phyloP scores from a whole-genome alignment of 2,329 filamentous ascomycete genomes.

The Davidsoniella australis region DNA sequence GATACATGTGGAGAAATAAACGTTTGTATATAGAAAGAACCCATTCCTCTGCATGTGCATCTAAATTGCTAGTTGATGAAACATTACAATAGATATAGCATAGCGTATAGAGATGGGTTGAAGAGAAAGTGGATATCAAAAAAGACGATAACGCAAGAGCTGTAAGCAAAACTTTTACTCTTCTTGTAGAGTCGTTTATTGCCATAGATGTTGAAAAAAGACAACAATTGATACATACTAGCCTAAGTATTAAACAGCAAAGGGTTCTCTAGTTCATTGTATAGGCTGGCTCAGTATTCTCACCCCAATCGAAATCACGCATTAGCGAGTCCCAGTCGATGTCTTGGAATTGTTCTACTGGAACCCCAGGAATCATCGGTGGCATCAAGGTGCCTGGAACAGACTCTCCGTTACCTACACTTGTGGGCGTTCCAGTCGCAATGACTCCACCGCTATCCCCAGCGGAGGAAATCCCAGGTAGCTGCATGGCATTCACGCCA shows the following conservation, averaged over 20 bases:
- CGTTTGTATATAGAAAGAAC: too few relatives aligned
- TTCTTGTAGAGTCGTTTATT: background rate
- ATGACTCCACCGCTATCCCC: too few relatives aligned
- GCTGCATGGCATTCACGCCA: background rate
- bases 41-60: too few relatives aligned
- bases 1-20: too few relatives aligned
- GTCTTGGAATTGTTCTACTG: conserved; percentile 24
- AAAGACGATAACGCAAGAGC: too few relatives aligned
- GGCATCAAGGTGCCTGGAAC: background rate
- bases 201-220: background rate
- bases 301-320: conserved; percentile 31
- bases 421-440: too few relatives aligned
- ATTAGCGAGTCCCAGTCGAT: conserved; percentile 34
- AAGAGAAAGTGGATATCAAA: too few relatives aligned
- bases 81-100: too few relatives aligned
- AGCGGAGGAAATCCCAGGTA: background rate
- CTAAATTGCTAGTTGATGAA: too few relatives aligned
- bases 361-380: conserved; percentile 13
- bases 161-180: background rate
- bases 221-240: background rate
- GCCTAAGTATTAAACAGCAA: too few relatives aligned
- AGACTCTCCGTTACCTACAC: background rate
- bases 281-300: conserved; percentile 7
- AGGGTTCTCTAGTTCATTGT: background rate
- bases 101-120: too few relatives aligned